Conservation (phyloP, 2,329 filamentous ascomycete species). For the Nothomitra cinnamomea region DNA sequence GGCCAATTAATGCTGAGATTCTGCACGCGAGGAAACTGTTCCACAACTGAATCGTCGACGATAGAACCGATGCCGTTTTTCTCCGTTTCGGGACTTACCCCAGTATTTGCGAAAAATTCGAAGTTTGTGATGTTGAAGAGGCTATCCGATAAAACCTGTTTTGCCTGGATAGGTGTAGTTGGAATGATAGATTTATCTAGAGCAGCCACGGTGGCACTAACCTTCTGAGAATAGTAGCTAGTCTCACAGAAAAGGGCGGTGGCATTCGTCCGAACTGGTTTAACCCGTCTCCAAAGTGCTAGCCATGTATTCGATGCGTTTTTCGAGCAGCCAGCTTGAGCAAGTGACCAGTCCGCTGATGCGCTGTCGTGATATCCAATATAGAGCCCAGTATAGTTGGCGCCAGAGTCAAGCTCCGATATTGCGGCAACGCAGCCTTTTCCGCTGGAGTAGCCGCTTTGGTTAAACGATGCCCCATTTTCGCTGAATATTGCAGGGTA, state of each 20-base stretch:
- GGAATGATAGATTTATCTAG: constrained; percentile 13
- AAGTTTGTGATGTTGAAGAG: too few relatives aligned
- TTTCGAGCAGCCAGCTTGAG: constrained; percentile 18
- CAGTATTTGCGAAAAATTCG: too few relatives aligned
- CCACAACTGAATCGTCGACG: constrained; percentile 2
- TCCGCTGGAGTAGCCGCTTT: constrained; percentile 21
- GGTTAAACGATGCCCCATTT: not conserved
- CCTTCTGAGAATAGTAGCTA: constrained; percentile 29
- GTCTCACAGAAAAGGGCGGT: constrained; percentile 28
- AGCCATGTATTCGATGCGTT: constrained; percentile 25
- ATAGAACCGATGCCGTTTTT: too few relatives aligned
- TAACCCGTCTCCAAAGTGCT: constrained; percentile 14
- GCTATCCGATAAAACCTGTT: too few relatives aligned
- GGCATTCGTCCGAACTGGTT: constrained; percentile 9
- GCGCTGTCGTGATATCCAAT: constrained; percentile 26
- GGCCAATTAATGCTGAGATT: constrained; percentile 14
- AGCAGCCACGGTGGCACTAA: constrained; percentile 23
- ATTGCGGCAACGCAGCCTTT: constrained; percentile 21
- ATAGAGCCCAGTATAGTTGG: constrained; percentile 22
- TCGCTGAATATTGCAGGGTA: constrained; percentile 17
- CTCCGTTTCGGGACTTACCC: too few relatives aligned
- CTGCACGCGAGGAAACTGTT: constrained; percentile 11
- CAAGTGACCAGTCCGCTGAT: constrained; percentile 19
- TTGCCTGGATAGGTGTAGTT: constrained; percentile 7
- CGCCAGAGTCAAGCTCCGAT: constrained; percentile 7